phyloP scores from a whole-genome alignment of 2,329 filamentous ascomycete genomes.

The Fusarium cyanostomum region DNA sequence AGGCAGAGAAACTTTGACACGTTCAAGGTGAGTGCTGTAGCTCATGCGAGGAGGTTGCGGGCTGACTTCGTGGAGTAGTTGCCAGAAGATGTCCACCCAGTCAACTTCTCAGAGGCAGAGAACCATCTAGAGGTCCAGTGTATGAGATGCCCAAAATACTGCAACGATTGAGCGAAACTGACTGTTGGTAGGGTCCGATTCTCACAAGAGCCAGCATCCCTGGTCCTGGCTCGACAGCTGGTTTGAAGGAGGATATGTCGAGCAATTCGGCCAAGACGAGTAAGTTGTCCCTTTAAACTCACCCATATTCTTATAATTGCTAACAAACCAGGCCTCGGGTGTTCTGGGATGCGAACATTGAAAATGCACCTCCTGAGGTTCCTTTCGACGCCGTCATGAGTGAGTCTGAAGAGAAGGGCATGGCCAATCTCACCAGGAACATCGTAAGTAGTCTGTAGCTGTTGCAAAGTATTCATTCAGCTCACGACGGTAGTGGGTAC shows the following conservation, averaged over 20 bases:
- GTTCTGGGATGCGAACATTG: constrained; percentile 47
- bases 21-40: constrained; percentile 46
- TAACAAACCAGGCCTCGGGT: constrained; percentile 21
- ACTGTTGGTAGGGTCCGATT: constrained; percentile 69
- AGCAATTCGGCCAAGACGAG: constrained; percentile 37
- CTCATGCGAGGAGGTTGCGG: neutral
- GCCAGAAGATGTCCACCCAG: constrained; percentile 44
- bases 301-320: neutral
- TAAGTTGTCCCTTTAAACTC: constrained; percentile 10
- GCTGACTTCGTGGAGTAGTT: constrained; percentile 41
- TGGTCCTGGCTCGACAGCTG: constrained; percentile 53
- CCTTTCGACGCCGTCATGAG: constrained; percentile 69
- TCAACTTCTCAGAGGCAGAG: constrained; percentile 39
- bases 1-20: constrained; percentile 55
- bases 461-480: neutral
- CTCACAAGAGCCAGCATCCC: constrained; percentile 73
- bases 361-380: constrained; percentile 64
- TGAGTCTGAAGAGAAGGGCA: constrained; percentile 54
- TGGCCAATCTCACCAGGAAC: constrained; percentile 69
- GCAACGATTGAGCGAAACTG: constrained; percentile 1
- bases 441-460: constrained; percentile 61
- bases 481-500: constrained; percentile 60
- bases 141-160: constrained; percentile 26
- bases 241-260: constrained; percentile 26
- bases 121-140: constrained; percentile 49